Evolutionary conservation across 192 early-diverging fungal species (phyloP), one percentile per base, ranked within the genome.

Genomic region (Backusella tarrabulga): DNA sequence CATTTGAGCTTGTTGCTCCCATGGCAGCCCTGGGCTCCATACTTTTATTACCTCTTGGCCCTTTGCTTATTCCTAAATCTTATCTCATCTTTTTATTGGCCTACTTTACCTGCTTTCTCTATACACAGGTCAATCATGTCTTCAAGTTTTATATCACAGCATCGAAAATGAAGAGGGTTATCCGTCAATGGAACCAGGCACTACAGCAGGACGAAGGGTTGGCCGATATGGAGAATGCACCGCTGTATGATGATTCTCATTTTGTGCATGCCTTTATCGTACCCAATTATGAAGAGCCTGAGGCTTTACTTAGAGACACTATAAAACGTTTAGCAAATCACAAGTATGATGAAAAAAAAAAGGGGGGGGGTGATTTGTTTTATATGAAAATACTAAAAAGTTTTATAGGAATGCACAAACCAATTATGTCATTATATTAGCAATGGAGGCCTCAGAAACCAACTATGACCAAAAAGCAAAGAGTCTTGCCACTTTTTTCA

Each of bases 391-490:
- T 50, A 50, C 17, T 50, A 67, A 34, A 35, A 23, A 38, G 0
- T 26, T 41, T 21, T 54, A 35, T 36, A 83, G 84, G 42, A 85
- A 84, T 72, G 81, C 86, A 29, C 78, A 74, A 73, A 84, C 74
- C 68, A 83, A 87, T 60, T 86, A 89, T 80, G 76, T 88, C 75
- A 83, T 93, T 54, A 85, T 92, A 69, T 80, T 94, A 9, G 93
- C 93, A 23, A 94, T 94, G 93, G 93, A 94, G 81, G 91, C 87
- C 35, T 84, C 84, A 42, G 93, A 94, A 76, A 6, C 75, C n/a
- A 90, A 88, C 29, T 69, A 85, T 68, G 77, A 46, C 21, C 68
- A 72, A 34, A 94, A 94, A 77, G 91, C 92, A 21, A 83, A 77
- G 34, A 83, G 67, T 74, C 79, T 94, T 26, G 67, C 87, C 68